Percentiles rank a stretch among this genome's conserved stretches.
Evolutionary conservation across 2,329 filamentous ascomycete genomes (phyloP).

Genomic region (Beauveria pseudobassiana): DNA sequence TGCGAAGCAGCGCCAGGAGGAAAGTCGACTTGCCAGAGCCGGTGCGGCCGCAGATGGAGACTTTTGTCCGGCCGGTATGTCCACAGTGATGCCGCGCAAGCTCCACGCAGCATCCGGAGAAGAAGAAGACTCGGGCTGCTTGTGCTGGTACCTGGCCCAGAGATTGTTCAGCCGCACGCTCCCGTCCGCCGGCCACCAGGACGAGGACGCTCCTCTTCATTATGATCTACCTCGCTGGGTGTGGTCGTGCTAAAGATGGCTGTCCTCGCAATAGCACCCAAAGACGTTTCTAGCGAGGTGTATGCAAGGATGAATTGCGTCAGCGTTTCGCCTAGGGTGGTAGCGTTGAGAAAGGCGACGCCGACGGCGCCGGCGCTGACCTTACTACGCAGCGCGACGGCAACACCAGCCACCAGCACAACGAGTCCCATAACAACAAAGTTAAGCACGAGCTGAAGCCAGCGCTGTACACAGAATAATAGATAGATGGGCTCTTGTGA

Average conservation of each 20-base stretch:
- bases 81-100: not conserved
- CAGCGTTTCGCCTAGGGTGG: not conserved
- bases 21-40: slow-evolving; percentile 5
- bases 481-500: slow-evolving; percentile 5
- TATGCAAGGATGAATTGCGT: not conserved
- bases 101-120: not conserved
- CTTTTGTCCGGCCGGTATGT: not conserved
- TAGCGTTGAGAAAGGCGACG: slow-evolving; percentile 4
- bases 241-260: not conserved
- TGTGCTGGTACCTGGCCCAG: not conserved
- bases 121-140: too few species aligned
- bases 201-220: not conserved
- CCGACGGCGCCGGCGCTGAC: not conserved
- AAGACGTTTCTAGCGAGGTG: not conserved
- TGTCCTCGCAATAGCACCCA: not conserved
- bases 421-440: not conserved
- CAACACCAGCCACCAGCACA: not conserved
- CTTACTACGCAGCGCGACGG: not conserved
- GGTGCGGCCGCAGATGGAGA: not conserved
- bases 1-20: not conserved
- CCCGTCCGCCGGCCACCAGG: not conserved
- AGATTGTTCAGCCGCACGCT: not conserved
- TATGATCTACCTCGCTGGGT: not conserved
- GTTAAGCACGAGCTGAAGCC: slow-evolving; percentile 7
- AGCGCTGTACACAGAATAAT: not conserved